phyloP scores from a whole-genome alignment of 2,329 filamentous ascomycete species.

The Botrytis deweyae region DNA sequence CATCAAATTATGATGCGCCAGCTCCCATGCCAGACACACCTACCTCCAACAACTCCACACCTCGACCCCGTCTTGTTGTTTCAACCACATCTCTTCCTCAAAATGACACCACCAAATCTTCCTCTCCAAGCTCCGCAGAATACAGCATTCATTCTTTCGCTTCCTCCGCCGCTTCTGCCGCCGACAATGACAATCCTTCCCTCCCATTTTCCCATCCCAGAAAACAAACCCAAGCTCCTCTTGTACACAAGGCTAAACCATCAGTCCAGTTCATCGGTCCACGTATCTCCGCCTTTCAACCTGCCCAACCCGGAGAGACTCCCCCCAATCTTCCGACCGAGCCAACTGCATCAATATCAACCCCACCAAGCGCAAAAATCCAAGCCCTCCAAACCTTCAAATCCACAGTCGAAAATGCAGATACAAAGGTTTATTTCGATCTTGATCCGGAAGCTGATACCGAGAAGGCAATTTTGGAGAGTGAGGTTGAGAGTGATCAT shows the following conservation, averaged over 20 bases:
- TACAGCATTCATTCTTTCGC: constrained; percentile 14
- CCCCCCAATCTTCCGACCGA: no score
- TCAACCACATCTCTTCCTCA: not conserved
- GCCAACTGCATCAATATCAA: not conserved
- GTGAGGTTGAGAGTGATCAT: not conserved
- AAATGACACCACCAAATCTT: not conserved
- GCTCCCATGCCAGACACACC: not conserved
- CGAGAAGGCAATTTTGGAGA: not conserved
- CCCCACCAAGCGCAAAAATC: accelerated
- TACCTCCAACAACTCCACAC: not conserved
- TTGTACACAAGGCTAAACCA: not conserved
- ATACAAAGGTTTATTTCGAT: constrained; percentile 7
- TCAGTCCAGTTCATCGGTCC: not conserved
- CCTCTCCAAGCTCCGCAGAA: not conserved
- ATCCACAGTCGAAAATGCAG: not conserved
- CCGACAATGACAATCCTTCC: no score
- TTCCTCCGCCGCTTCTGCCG: not conserved
- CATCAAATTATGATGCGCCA: not conserved
- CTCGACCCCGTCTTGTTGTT: not conserved
- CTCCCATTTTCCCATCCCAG: no score
- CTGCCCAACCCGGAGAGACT: not conserved
- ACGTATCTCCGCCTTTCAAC: not conserved
- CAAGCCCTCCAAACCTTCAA: not conserved
- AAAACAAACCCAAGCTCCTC: no score
- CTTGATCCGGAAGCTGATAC: not conserved